Percentiles rank a stretch among this genome's conserved stretches.
Conservation (phyloP, 192 early-diverging fungal species). For the Chytriomyces sp. region DNA sequence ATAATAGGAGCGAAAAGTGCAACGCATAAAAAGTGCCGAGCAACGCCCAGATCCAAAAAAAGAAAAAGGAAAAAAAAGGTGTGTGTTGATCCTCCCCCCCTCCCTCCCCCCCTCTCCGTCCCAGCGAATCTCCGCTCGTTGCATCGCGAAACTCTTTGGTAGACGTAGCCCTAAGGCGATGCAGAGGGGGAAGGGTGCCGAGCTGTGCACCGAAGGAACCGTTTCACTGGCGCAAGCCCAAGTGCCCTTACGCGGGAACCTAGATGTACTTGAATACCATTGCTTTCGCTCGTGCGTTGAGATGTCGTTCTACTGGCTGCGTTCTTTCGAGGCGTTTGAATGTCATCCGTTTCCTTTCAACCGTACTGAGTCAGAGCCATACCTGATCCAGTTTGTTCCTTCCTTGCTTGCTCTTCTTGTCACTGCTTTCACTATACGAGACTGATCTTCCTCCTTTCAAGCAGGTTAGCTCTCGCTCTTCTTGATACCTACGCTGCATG, state of each 20-base stretch:
- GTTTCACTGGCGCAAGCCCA: no score
- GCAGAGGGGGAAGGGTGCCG: not conserved
- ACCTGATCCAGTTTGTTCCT: not conserved
- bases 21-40: no score
- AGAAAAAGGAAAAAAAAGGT: not conserved
- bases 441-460: not conserved
- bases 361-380: not conserved
- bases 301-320: no score
- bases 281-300: no score
- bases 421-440: not conserved
- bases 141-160: not conserved
- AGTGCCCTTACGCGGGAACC: no score
- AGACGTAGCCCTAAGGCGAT: not conserved
- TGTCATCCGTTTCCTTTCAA: no score
- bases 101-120: not conserved
- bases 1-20: no score
- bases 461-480: not conserved
- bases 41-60: no score
- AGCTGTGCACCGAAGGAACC: not conserved
- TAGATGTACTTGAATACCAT: no score
- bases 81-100: not conserved
- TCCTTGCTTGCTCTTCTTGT: not conserved
- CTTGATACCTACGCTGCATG: no score
- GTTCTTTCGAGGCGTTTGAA: no score
- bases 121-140: not conserved